Evolutionary conservation across 208 protist genomes (phyloP).

Genomic region (Vickermania spadyakhi): DNA sequence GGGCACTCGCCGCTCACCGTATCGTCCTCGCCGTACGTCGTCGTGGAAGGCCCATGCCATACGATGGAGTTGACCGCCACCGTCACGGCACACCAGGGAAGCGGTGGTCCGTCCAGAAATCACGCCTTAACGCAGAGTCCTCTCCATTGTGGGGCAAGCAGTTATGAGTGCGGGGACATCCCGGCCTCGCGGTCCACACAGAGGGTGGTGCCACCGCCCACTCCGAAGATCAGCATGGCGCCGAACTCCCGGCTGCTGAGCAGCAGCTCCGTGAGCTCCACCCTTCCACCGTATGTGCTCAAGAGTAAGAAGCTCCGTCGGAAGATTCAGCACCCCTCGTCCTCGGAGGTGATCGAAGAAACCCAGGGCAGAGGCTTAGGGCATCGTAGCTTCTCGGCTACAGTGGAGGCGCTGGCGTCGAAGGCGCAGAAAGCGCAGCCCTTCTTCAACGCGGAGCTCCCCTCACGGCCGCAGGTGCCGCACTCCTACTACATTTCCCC

Average conservation of each 20-base stretch:
- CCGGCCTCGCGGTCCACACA: too few relatives aligned
- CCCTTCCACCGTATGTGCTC: constrained; percentile 10
- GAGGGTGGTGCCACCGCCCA: not conserved
- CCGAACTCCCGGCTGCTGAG: not conserved
- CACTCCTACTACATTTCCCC: constrained; percentile 71
- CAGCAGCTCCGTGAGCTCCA: constrained; percentile 9
- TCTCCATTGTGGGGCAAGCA: too few relatives aligned
- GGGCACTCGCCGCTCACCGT: too few relatives aligned
- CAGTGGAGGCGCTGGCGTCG: constrained; percentile 21
- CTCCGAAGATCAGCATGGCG: not conserved
- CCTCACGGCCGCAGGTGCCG: not conserved
- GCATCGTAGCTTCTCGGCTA: constrained; percentile 11
- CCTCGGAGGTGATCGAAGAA: not conserved
- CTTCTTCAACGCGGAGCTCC: not conserved
- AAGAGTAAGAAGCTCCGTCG: constrained; percentile 62
- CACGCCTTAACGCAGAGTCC: too few relatives aligned
- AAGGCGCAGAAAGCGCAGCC: constrained; percentile 13
- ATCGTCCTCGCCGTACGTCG: too few relatives aligned
- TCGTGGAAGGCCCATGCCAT: too few relatives aligned
- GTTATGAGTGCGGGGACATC: too few relatives aligned
- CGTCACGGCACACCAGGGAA: too few relatives aligned
- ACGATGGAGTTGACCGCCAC: too few relatives aligned
- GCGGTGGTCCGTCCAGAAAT: too few relatives aligned
- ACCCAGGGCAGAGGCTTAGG: not conserved
- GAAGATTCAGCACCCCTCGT: too few relatives aligned